Percentiles rank a stretch among this genome's conserved stretches.
Evolutionary conservation across 371 early-diverging fungal genomes (phyloP).

Genomic region (Mucor piriformis): DNA sequence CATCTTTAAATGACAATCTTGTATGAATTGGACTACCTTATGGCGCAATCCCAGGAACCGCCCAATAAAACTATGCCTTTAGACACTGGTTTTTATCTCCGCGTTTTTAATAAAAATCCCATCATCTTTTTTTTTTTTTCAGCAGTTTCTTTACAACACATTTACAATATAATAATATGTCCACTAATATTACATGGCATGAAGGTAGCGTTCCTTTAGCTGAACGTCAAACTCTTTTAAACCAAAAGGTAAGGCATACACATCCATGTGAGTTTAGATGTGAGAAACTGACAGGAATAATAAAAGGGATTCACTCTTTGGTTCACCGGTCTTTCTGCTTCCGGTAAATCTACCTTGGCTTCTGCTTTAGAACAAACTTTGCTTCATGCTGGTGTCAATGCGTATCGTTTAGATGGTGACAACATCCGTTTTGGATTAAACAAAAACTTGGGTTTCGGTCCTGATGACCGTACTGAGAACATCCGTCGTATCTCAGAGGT

Average conservation of each 20-base stretch:
- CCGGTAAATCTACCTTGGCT: conserved; percentile 92
- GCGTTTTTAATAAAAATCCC: conserved; percentile 2
- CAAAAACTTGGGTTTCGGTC: conserved; percentile 91
- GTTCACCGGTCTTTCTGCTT: conserved; percentile 94
- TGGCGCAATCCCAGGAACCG: conserved; percentile 31
- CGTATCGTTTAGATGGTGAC: conserved; percentile 94
- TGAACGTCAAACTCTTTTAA: conserved; percentile 74
- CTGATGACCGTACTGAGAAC: conserved; percentile 91
- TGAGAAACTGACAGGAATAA: neutral
- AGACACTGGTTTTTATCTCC: conserved; percentile 11
- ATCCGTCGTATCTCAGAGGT: conserved; percentile 92
- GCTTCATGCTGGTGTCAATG: conserved; percentile 68
- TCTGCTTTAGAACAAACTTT: conserved; percentile 87
- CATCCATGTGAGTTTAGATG: neutral
- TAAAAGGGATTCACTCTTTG: conserved; percentile 83
- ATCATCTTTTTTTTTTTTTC: conserved; percentile 3
- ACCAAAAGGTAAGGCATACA: conserved; percentile 63
- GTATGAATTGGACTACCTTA: conserved; percentile 15
- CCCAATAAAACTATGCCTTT: conserved; percentile 15
- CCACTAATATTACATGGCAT: conserved; percentile 94
- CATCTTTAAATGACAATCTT: conserved; percentile 10
- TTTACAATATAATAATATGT: conserved; percentile 27
- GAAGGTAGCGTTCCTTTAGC: conserved; percentile 73
- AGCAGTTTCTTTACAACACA: neutral
- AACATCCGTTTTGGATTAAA: conserved; percentile 95